These are phyloP conservation scores for Trametes sanguinea DNA, from an alignment of 768 basidiomycete species.

Conservation along the genomic window DNA sequence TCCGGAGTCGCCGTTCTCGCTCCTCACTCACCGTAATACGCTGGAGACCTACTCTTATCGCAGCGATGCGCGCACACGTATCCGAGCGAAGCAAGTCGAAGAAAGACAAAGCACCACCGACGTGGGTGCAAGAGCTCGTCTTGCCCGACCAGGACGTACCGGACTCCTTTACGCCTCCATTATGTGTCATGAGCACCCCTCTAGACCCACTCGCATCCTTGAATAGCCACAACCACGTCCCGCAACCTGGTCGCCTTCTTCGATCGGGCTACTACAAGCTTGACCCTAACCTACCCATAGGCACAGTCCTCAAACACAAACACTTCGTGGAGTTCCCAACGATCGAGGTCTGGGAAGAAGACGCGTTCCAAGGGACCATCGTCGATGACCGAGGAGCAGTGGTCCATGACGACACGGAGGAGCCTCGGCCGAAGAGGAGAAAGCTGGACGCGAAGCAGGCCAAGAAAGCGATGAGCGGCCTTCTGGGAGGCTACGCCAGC, in stretches of 20 bases:
- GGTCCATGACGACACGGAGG: slow-evolving; percentile 34
- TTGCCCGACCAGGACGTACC: slow-evolving; percentile 56
- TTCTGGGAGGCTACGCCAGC: slow-evolving; percentile 65
- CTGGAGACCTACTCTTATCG: slow-evolving; percentile 51
- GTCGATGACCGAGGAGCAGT: slow-evolving; percentile 54
- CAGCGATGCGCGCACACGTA: slow-evolving; percentile 50
- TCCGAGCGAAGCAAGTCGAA: slow-evolving; percentile 44
- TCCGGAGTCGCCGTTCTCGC: slow-evolving; percentile 43
- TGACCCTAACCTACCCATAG: slow-evolving; percentile 51
- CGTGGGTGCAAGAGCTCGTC: slow-evolving; percentile 59
- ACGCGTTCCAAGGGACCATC: slow-evolving; percentile 60
- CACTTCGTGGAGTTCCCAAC: slow-evolving; percentile 84
- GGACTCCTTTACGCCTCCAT: slow-evolving; percentile 55
- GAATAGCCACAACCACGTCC: slow-evolving; percentile 6
- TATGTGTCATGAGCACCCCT: slow-evolving; percentile 59
- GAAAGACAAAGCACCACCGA: slow-evolving; percentile 47
- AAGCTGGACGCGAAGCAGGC: slow-evolving; percentile 55
- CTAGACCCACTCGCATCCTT: slow-evolving; percentile 37
- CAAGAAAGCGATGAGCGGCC: slow-evolving; percentile 54
- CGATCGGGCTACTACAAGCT: slow-evolving; percentile 55
- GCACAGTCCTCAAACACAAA: slow-evolving; percentile 52
- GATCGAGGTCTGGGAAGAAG: slow-evolving; percentile 71
- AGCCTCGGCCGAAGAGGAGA: slow-evolving; percentile 53
- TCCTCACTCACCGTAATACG: slow-evolving; percentile 67
- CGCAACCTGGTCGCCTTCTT: slow-evolving; percentile 27